These are phyloP conservation scores for Talaromyces amestolkiae DNA, from an alignment of 2,329 filamentous ascomycete genomes.

Conservation along the genomic window DNA sequence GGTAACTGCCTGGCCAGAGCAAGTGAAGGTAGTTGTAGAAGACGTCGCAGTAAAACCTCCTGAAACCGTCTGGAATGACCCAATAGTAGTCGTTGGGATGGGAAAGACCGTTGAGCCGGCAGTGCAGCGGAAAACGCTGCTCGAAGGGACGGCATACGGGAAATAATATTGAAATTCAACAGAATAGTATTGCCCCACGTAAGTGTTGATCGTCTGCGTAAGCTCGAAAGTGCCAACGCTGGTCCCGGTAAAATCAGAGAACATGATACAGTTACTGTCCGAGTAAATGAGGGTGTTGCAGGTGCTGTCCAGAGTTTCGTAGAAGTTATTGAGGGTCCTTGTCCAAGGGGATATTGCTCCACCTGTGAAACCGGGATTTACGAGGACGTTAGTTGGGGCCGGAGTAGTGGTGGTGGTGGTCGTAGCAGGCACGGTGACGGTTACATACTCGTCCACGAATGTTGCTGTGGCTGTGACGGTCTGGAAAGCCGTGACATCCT, in stretches of 20 bases:
- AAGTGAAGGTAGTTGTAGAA: neutral
- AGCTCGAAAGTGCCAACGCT: neutral
- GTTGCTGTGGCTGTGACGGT: neutral
- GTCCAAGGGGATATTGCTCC: neutral
- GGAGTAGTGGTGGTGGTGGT: neutral
- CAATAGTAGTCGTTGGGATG: neutral
- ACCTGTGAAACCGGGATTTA: neutral
- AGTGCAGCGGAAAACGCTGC: neutral
- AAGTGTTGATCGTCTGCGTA: neutral
- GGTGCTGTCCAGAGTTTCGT: neutral
- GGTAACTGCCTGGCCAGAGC: neutral
- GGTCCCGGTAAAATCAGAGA: neutral
- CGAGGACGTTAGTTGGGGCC: neutral
- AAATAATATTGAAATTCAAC: conserved; percentile 1
- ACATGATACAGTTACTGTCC: neutral
- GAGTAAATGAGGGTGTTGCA: neutral
- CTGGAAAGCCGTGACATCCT: neutral
- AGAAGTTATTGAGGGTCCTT: neutral
- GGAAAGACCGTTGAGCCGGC: neutral
- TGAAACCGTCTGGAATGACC: neutral
- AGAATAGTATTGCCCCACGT: conserved; percentile 2
- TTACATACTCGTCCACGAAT: neutral
- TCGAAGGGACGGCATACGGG: neutral
- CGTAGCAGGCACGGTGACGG: neutral
- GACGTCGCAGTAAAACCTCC: neutral